Conservation (phyloP, 208 protist genomes). For the Porcisia hertigi region DNA sequence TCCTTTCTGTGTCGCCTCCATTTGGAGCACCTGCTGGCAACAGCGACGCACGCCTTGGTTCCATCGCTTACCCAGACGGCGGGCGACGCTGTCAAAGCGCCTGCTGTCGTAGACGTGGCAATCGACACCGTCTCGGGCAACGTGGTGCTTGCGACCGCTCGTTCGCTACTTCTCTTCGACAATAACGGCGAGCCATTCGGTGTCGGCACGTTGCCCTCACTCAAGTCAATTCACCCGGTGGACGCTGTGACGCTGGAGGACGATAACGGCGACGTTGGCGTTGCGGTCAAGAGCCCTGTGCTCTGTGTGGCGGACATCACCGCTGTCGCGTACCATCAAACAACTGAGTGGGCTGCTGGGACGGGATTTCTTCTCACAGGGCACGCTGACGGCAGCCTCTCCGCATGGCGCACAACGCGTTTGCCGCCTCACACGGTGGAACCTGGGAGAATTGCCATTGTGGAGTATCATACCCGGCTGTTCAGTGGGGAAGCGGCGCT, state of each 20-base stretch:
- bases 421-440: constrained; percentile 67
- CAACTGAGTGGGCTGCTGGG: constrained; percentile 76
- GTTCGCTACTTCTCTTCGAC: constrained; percentile 81
- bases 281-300: constrained; percentile 37
- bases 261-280: constrained; percentile 55
- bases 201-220: constrained; percentile 42
- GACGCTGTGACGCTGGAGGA: constrained; percentile 45
- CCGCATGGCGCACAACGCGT: constrained; percentile 73
- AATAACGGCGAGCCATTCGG: constrained; percentile 67
- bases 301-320: constrained; percentile 50
- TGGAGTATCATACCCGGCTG: constrained; percentile 65
- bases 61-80: constrained; percentile 2
- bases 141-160: constrained; percentile 55
- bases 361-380: constrained; percentile 74
- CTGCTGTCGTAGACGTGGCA: constrained; percentile 44
- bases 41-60: not conserved
- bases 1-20: constrained; percentile 48
- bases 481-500: constrained; percentile 19
- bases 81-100: constrained; percentile 7
- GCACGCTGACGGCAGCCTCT: constrained; percentile 77
- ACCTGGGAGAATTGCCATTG: constrained; percentile 57
- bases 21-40: constrained; percentile 29
- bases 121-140: constrained; percentile 47
- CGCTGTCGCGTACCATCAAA: constrained; percentile 59
- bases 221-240: constrained; percentile 9